Conservation (phyloP, 2,329 filamentous ascomycete species). For the Colletotrichum musae region DNA sequence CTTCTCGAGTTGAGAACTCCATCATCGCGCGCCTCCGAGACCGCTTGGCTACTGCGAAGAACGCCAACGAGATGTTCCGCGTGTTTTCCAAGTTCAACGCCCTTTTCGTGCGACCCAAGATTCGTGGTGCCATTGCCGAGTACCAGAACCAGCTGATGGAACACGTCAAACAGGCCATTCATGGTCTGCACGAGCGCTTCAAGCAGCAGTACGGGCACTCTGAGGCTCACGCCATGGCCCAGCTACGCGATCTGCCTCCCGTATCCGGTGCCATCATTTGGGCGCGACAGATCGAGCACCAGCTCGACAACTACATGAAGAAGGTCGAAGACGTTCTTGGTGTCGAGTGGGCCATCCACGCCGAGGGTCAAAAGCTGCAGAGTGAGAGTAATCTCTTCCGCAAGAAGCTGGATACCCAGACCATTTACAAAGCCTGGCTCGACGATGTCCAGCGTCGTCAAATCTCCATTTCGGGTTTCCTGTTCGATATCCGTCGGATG, state of each 20-base stretch:
- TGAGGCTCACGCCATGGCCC: conserved; percentile 97
- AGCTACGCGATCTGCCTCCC: conserved; percentile 93
- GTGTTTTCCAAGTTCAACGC: conserved; percentile 99
- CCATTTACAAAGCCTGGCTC: conserved; percentile 96
- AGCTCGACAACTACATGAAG: conserved; percentile 96
- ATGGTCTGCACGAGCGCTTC: conserved; percentile 93
- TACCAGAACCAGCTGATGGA: conserved; percentile 99
- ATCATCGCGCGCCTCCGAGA: conserved; percentile 96
- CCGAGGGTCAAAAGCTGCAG: conserved; percentile 94
- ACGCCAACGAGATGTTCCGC: conserved; percentile 99
- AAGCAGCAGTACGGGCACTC: conserved; percentile 99
- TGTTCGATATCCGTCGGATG: conserved; percentile 91
- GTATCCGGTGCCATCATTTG: conserved; percentile 98
- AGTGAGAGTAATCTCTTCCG: conserved; percentile 94
- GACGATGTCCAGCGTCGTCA: conserved; percentile 90
- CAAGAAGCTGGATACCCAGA: conserved; percentile 93
- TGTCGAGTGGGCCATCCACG: conserved; percentile 92
- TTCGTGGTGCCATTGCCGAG: conserved; percentile 96
- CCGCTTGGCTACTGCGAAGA: conserved; percentile 94
- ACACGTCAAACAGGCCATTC: conserved; percentile 97
- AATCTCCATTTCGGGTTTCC: conserved; percentile 89
- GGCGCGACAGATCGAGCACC: conserved; percentile 96
- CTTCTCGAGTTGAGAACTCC: conserved; percentile 96
- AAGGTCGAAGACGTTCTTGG: conserved; percentile 99
- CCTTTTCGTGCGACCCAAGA: conserved; percentile 98